Evolutionary conservation across 2,329 filamentous ascomycete species (phyloP), one percentile per base, ranked within the genome.

Genomic region (Corynespora cassiicola): DNA sequence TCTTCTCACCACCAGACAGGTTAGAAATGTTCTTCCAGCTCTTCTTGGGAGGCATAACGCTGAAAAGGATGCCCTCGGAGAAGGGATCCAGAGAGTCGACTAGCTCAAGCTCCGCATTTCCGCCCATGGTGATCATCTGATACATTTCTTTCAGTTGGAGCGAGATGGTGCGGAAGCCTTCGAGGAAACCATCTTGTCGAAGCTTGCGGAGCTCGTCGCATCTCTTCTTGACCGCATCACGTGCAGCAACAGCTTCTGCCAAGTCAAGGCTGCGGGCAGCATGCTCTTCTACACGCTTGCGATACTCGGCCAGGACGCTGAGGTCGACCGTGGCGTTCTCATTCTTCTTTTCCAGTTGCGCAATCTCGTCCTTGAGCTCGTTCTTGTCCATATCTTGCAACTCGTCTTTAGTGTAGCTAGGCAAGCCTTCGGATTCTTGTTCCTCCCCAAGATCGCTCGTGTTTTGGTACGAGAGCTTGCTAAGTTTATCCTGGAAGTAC

Each of bases 111-210:
- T 99, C 94, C 0, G 94, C 94, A 59, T 99, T 99, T 39, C 94
- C 94, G 46, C 94, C 94, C 90, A 99, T 97, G 15, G 94, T 99
- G 67, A 99, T 99, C 91, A 99, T 96, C 68, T 99, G 94, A 73
- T 99, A 99, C 94, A 99, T 99, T 65, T 99, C 94, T 75, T 99
- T 99, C 29, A 99, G 78, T 1, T 92, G 87, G 16, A 96, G 78
- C 1, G 92, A 97, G 69, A 99, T 99, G 47, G 84, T 87, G 60
- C 86, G 87, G 75, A 99, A 97, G 24, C 95, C 94, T 65, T 95
- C 90, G 91, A 97, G 97, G 79, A 99, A 99, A 22, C 94, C 92
- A 57, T 96, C 92, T 6, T 97, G 78, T 19, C 94, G 88, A 32
- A 96, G 77, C 10, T 90, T 87, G 9, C 94, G 88, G 35, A 99